Evolutionary conservation across 2,329 filamentous ascomycete genomes (phyloP), one percentile per base, ranked within the genome.

Genomic region (Pezicula neosporulosa): DNA sequence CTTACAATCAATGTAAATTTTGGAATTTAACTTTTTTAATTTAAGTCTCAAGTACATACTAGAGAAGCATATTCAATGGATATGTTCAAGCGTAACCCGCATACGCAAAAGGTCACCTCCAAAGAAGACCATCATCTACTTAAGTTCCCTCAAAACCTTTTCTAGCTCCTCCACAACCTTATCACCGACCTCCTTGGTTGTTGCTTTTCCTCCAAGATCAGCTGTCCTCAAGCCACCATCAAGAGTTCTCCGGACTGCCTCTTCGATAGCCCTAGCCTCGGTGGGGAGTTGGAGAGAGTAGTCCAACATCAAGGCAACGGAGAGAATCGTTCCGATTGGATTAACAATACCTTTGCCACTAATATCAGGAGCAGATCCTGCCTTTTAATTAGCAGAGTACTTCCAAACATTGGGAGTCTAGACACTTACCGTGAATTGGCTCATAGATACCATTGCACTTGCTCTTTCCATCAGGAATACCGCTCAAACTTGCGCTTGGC

Each of bases 401-500:
- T 36, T 56, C 35, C 39, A 33, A 13, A 43, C 6, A 46, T 42
- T 46, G 15, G 46, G 38, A 18, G n/a, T 33, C 9, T 33, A n/a
- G 35, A 9, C 9, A 65, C 74, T 54, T 76, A 90, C 90, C 92
- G 70, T 99, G 93, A 63, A 99, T 97, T 24, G 93, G 93, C 79
- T 97, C 93, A 70, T 96, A 99, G 65, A 97, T 96, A 62, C 91
- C 93, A 68, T 95, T 96, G 67, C 92, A 90, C 69, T 82, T 86
- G 63, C 77, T 81, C 77, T 90, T 89, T 50, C 89, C 89, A 69
- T 95, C 90, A 0, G 93, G 93, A 54, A 96, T 84, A 38, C 89
- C 90, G 59, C 86, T 88, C 68, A 97, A 75, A 71, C 87, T 94
- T 12, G 93, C 93, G 68, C 87, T 93, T 24, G 93, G 93, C 60